Conservation (phyloP, 192 early-diverging fungal genomes). For the Diversispora epigaea region DNA sequence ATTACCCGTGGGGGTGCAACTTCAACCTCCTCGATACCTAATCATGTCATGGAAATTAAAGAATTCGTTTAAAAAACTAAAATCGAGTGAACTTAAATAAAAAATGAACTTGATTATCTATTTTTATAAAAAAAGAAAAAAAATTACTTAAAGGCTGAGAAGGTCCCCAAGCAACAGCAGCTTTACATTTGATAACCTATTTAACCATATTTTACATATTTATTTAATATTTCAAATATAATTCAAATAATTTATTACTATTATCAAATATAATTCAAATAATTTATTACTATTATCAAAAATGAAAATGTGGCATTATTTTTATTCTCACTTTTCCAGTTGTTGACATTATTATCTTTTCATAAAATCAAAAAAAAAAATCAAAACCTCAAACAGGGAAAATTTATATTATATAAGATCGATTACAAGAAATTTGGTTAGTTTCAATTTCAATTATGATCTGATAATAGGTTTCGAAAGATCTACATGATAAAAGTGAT, state of each 20-base stretch:
- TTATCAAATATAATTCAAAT: background rate
- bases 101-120: background rate
- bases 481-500: too few species aligned
- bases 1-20: constrained; percentile 86
- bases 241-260: background rate
- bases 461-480: too few species aligned
- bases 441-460: too few species aligned
- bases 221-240: background rate
- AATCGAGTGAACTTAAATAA: background rate
- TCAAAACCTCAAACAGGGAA: too few species aligned
- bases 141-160: constrained; percentile 86
- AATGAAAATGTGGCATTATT: too few species aligned
- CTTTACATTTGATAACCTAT: constrained; percentile 75
- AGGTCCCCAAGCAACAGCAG: constrained; percentile 94
- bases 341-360: constrained; percentile 9
- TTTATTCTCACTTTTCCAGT: constrained; percentile 6
- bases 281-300: background rate
- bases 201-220: background rate
- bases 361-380: background rate
- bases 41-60: background rate
- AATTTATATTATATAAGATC: too few species aligned
- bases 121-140: background rate
- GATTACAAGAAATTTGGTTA: too few species aligned
- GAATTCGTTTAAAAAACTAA: background rate
- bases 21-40: constrained; percentile 90